Conservation (phyloP, 768 basidiomycete species). For the Termitomyces sp. region DNA sequence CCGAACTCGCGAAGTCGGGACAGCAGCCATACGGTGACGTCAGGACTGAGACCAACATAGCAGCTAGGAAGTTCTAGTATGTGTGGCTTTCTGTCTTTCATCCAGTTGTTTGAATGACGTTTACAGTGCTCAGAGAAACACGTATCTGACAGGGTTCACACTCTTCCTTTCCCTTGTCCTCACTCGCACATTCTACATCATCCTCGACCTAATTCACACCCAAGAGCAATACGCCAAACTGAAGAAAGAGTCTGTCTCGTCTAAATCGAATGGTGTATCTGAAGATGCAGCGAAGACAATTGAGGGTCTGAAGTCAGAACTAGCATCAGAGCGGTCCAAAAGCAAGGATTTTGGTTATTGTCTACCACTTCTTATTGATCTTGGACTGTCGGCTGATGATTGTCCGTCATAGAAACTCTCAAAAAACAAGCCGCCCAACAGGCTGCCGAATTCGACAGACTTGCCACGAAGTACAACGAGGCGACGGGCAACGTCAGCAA, state of each 20-base stretch:
- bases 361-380: not conserved
- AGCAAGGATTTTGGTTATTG: constrained; percentile 59
- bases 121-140: constrained; percentile 81
- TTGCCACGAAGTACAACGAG: constrained; percentile 75
- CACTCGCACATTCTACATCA: constrained; percentile 88
- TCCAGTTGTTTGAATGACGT: not conserved
- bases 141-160: constrained; percentile 90
- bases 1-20: constrained; percentile 60
- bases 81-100: not conserved
- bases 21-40: constrained; percentile 52
- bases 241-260: constrained; percentile 50
- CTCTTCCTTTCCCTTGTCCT: constrained; percentile 95
- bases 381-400: not conserved
- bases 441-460: constrained; percentile 75
- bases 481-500: constrained; percentile 51
- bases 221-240: constrained; percentile 86
- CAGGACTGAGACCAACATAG: constrained; percentile 81
- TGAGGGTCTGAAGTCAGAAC: constrained; percentile 63
- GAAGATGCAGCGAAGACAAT: constrained; percentile 53
- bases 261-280: constrained; percentile 8
- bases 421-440: constrained; percentile 83
- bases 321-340: constrained; percentile 55
- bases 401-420: constrained; percentile 51
- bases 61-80: constrained; percentile 93
- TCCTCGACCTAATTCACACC: constrained; percentile 85